Evolutionary conservation across 805 yeast genomes (phyloP).

Genomic region (Candida germanica): DNA sequence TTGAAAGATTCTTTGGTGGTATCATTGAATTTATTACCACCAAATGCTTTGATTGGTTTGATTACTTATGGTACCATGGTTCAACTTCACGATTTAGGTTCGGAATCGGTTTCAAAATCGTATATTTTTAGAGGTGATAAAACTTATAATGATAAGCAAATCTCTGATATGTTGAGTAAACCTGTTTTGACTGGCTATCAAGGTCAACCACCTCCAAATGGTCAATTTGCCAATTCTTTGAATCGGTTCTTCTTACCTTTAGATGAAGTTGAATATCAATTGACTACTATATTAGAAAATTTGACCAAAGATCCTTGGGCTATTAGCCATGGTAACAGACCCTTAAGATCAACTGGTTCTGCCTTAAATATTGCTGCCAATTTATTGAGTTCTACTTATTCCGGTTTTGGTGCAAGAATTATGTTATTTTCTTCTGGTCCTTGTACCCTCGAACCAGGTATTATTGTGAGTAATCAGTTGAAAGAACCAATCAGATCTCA

Average conservation of each 20-base stretch:
- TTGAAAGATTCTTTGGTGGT: slow-evolving; percentile 48
- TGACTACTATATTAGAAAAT: slow-evolving; percentile 47
- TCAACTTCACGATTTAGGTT: slow-evolving; percentile 50
- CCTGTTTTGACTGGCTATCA: slow-evolving; percentile 11
- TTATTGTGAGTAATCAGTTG: slow-evolving; percentile 51
- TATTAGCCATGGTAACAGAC: slow-evolving; percentile 47
- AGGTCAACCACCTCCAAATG: slow-evolving; percentile 3
- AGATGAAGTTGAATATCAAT: slow-evolving; percentile 47
- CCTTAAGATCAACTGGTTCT: slow-evolving; percentile 55
- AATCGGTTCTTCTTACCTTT: slow-evolving; percentile 46
- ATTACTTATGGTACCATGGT: slow-evolving; percentile 61
- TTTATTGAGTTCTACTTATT: slow-evolving; percentile 36
- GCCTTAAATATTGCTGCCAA: slow-evolving; percentile 50
- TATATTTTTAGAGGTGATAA: slow-evolving; percentile 57
- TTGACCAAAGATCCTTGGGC: slow-evolving; percentile 83
- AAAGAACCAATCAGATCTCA: slow-evolving; percentile 68
- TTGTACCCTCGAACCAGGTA: slow-evolving; percentile 64
- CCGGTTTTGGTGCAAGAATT: slow-evolving; percentile 59
- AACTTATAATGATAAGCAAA: slow-evolving; percentile 45
- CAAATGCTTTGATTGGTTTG: slow-evolving; percentile 53
- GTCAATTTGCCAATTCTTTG: slow-evolving; percentile 12
- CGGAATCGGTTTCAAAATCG: slow-evolving; percentile 26
- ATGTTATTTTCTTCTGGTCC: slow-evolving; percentile 85
- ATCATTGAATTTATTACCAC: slow-evolving; percentile 48
- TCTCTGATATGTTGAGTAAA: slow-evolving; percentile 22